Evolutionary conservation across 768 basidiomycete species (phyloP), one percentile per base, ranked within the genome.

Genomic region (Mrakia frigida): DNA sequence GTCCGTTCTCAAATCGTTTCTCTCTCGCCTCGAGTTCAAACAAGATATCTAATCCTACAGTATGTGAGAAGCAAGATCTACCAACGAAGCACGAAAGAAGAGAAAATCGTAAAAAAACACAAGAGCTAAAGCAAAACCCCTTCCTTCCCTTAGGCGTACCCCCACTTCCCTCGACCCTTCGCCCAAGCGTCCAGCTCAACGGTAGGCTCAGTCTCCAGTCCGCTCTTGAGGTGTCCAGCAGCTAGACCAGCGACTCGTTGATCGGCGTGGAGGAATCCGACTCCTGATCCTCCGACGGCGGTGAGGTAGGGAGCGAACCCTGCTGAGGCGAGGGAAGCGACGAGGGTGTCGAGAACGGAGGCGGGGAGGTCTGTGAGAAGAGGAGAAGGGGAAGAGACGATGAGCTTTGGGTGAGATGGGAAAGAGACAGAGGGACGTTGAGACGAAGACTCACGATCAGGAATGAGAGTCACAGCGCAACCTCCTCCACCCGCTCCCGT

Each of bases 401-500:
- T 33, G 37, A 41, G 75, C 31, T 50, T 50, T 13, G 9, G 6
- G 33, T 21, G 31, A 31, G 35, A 25, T 23, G 39, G 39, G 46
- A 37, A 68, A 7, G 39, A 21, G 28, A 14, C 59, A 39, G 72
- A 33, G 2, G 46, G 21, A 21, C 4, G 2, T n/a, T n/a, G 65
- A 52, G 46, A 84, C 90, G 79, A 80, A n/a, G n/a, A n/a, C n/a
- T n/a, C n/a, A 95, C 96, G 88, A 84, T 98, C 94, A 71, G 97
- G 97, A 71, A 99, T 87, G 50, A 98, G 88, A 18, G 95, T 96
- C 41, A 98, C 93, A 6, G 94, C 90, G 81, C 97, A 98, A n/a
- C 97, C 97, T 35, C 97, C 97, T 56, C 97, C 97, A 41, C 97
- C 97, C 11, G 97, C 96, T 59, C 97, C 97, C 10, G 97, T 99